Evolutionary conservation across 768 basidiomycete species (phyloP).

Genomic region (Phlebiopsis flavidoalba): DNA sequence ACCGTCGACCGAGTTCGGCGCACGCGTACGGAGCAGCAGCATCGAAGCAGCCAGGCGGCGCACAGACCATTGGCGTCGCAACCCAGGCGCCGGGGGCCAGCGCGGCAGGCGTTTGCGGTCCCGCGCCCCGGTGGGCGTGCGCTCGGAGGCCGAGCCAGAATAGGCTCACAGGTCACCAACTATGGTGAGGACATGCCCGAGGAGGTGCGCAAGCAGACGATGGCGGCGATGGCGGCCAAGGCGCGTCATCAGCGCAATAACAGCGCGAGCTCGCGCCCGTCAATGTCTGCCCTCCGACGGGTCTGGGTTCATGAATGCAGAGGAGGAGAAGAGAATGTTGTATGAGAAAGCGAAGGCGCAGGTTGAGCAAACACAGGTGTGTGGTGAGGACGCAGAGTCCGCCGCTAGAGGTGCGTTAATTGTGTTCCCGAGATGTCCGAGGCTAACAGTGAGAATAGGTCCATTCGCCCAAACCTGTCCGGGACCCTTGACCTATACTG

Average conservation of each 20-base stretch:
- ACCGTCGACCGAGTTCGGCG: constrained; percentile 20
- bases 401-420: constrained; percentile 14
- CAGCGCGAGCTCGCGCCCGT: neutral
- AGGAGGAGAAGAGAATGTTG: constrained; percentile 39
- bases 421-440: neutral
- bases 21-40: constrained; percentile 10
- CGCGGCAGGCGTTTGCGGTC: neutral
- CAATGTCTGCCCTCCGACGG: neutral
- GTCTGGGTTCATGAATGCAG: constrained; percentile 29
- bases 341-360: constrained; percentile 35
- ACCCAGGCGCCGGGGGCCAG: neutral
- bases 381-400: constrained; percentile 21
- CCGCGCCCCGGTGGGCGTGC: constrained; percentile 7
- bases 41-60: constrained; percentile 6
- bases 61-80: constrained; percentile 19
- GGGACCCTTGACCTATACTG: constrained; percentile 10
- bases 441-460: constrained; percentile 3
- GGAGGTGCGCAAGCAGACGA: constrained; percentile 9
- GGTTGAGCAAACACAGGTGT: constrained; percentile 36
- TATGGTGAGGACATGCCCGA: constrained; percentile 15
- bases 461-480: constrained; percentile 8
- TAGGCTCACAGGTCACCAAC: constrained; percentile 14
- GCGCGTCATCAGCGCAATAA: constrained; percentile 5
- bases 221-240: neutral
- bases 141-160: neutral